Evolutionary conservation across 441 rosid species (phyloP).

Genomic region (Jatropha multifida): DNA sequence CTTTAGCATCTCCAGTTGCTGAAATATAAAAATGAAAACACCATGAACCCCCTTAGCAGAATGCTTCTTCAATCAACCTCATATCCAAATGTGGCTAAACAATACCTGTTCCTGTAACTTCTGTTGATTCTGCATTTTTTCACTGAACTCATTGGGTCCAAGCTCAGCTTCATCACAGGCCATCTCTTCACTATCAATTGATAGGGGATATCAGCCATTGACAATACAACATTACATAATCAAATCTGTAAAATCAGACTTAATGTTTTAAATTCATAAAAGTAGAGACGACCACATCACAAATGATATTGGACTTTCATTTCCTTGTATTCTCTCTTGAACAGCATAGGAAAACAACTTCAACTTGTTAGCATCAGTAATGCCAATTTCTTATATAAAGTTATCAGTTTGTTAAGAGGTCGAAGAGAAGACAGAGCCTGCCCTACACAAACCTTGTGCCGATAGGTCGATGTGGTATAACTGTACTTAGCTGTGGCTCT

Average conservation of each 20-base stretch:
- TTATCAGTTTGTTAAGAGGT: background rate
- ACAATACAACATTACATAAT: conserved; percentile 3
- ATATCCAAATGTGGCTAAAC: background rate
- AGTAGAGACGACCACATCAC: background rate
- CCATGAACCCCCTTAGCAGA: background rate
- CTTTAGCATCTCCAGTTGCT: conserved; percentile 91
- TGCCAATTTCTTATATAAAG: background rate
- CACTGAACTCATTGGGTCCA: conserved; percentile 57
- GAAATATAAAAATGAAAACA: conserved; percentile 16
- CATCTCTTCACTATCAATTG: conserved; percentile 61
- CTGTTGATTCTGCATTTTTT: conserved; percentile 49
- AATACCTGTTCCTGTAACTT: conserved; percentile 62
- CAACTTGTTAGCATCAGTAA: background rate
- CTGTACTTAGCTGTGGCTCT: too few relatives aligned
- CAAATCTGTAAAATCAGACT: background rate
- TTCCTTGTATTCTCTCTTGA: background rate
- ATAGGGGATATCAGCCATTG: conserved; percentile 8
- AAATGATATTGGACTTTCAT: background rate
- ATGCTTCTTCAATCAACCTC: conserved; percentile 6
- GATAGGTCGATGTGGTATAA: too few relatives aligned
- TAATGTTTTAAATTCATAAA: conserved; percentile 1
- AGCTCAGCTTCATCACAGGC: conserved; percentile 92
- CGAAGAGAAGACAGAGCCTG: background rate
- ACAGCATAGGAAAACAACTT: background rate
- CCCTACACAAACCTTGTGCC: background rate